A percentile compares a stretch with the other conserved stretches of the same genome.
Conservation (phyloP, 2,329 filamentous ascomycete species). For the Alternaria viburni region DNA sequence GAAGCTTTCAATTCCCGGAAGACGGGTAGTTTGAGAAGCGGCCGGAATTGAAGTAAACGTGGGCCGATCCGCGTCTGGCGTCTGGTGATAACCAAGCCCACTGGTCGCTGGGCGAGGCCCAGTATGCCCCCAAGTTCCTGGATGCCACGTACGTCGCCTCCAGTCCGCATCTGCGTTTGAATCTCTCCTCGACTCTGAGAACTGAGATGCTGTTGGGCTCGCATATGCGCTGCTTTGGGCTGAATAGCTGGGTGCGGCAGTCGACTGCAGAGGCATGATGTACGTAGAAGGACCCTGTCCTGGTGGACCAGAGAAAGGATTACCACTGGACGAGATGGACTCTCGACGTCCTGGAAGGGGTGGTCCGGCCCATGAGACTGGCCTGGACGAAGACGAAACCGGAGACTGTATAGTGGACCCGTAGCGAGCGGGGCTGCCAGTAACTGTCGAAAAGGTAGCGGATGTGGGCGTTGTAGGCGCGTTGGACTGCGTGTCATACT, state of each 20-base stretch:
- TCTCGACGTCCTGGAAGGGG: constrained; percentile 75
- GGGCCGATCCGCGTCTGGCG: constrained; percentile 62
- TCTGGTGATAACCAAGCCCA: constrained; percentile 74
- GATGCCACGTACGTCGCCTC: constrained; percentile 89
- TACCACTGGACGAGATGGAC: constrained; percentile 78
- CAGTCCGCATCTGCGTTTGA: constrained; percentile 77
- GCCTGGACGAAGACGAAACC: constrained; percentile 69
- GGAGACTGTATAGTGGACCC: constrained; percentile 74
- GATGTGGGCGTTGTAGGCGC: constrained; percentile 85
- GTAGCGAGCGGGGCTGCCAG: constrained; percentile 75
- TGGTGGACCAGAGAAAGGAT: constrained; percentile 74
- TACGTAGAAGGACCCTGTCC: constrained; percentile 65
- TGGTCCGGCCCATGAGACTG: constrained; percentile 74
- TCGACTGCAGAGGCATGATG: constrained; percentile 63
- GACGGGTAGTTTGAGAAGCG: constrained; percentile 66
- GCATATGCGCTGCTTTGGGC: constrained; percentile 66
- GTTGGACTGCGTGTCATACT: constrained; percentile 69
- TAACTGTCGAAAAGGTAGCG: constrained; percentile 77
- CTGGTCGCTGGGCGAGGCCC: constrained; percentile 69
- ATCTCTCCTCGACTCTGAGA: constrained; percentile 69
- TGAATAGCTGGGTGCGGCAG: constrained; percentile 60
- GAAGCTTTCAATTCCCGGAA: constrained; percentile 93
- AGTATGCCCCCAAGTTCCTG: constrained; percentile 66
- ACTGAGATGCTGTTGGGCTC: constrained; percentile 70
- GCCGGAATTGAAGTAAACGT: constrained; percentile 61